Percentiles rank a stretch among this genome's conserved stretches.
These are phyloP conservation scores for Ophiocordyceps camponoti-rufipedis DNA, from an alignment of 2,329 filamentous ascomycete species.

Conservation along the genomic window DNA sequence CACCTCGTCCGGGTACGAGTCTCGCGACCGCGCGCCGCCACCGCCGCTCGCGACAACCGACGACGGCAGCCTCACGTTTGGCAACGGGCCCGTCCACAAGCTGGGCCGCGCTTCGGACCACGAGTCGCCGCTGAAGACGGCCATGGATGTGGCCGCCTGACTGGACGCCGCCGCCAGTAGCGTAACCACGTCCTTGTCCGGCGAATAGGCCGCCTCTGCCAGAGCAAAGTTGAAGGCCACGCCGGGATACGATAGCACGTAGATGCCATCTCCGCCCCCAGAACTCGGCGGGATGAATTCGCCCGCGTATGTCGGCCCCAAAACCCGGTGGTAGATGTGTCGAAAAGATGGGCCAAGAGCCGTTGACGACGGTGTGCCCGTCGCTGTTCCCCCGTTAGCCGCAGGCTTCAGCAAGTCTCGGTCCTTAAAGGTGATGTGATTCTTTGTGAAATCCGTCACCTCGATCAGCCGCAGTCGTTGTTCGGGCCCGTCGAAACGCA, in stretches of 20 bases:
- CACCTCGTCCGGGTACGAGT: conserved; percentile 75
- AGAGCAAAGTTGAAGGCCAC: conserved; percentile 86
- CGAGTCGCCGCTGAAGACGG: conserved; percentile 75
- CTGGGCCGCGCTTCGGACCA: conserved; percentile 69
- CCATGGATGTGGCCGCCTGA: conserved; percentile 67
- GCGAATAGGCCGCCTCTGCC: conserved; percentile 54
- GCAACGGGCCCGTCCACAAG: conserved; percentile 58
- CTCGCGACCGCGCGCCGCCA: conserved; percentile 42
- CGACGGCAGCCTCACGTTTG: conserved; percentile 54
- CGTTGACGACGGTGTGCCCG: conserved; percentile 2
- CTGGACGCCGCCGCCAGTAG: conserved; percentile 64
- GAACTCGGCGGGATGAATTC: conserved; percentile 61
- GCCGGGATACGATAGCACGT: conserved; percentile 85
- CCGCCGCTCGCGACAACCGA: conserved; percentile 20
- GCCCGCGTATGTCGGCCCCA: conserved; percentile 84
- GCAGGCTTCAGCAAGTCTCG: conserved; percentile 57
- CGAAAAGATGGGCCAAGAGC: conserved; percentile 55
- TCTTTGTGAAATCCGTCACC: conserved; percentile 76
- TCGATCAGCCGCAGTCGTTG: conserved; percentile 85
- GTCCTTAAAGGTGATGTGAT: conserved; percentile 61
- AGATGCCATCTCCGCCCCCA: conserved; percentile 46
- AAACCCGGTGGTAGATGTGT: conserved; percentile 82
- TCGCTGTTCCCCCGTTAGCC: conserved; percentile 14
- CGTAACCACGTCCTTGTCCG: conserved; percentile 65
- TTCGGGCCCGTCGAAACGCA: conserved; percentile 87